Evolutionary conservation across 208 protist genomes (phyloP).

Genomic region (Trichomonas vaginalis): DNA sequence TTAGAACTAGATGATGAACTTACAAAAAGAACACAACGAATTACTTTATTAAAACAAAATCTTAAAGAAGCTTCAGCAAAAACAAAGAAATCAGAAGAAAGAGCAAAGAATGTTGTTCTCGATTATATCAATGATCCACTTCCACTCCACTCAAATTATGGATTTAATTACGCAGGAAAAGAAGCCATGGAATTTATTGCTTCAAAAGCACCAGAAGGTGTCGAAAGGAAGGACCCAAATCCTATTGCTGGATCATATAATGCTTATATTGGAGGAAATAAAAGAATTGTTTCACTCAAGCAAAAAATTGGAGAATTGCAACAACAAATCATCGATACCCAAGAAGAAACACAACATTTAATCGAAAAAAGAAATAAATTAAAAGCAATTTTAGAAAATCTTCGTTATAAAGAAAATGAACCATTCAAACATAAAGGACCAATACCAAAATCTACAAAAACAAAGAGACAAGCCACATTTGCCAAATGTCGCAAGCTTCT

Average conservation of each 20-base stretch:
- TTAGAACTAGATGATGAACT: neutral
- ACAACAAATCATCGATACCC: neutral
- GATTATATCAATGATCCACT: neutral
- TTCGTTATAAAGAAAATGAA: neutral
- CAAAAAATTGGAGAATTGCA: constrained; percentile 16
- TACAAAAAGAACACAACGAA: neutral
- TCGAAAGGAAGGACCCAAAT: neutral
- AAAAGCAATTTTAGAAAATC: neutral
- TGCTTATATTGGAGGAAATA: neutral
- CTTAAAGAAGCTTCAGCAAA: neutral
- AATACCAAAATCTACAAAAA: neutral
- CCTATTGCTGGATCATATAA: neutral
- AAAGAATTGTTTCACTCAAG: neutral
- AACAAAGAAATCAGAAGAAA: neutral
- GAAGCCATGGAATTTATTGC: neutral
- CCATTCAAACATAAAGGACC: neutral
- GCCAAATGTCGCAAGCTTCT: neutral
- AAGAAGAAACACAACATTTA: neutral
- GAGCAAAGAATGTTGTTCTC: neutral
- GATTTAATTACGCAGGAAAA: neutral
- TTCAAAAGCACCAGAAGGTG: neutral
- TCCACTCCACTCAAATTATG: neutral
- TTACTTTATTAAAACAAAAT: neutral
- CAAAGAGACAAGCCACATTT: neutral
- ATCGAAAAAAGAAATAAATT: neutral